Evolutionary conservation across 768 basidiomycete genomes (phyloP).

Genomic region (Lepiota subincarnata): DNA sequence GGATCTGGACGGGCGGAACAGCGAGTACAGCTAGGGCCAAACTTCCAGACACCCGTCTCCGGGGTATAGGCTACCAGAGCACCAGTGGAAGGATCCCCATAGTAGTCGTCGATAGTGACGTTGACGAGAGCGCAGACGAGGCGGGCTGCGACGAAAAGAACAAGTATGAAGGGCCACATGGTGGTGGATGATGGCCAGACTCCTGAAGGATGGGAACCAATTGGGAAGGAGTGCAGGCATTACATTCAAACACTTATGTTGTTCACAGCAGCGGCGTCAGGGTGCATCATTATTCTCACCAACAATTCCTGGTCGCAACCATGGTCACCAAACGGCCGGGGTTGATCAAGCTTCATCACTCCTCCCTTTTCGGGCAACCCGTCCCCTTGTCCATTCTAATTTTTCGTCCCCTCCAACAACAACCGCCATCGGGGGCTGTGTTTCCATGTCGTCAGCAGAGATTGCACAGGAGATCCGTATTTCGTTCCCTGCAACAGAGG

Average conservation of each 20-base stretch:
- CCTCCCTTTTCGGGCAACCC: constrained; percentile 4
- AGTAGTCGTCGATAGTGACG: constrained; percentile 2
- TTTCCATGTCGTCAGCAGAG: constrained; percentile 61
- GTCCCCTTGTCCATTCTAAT: background rate
- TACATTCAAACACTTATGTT: no score
- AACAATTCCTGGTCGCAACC: constrained; percentile 8
- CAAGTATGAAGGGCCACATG: background rate
- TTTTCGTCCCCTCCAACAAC: constrained; percentile 7
- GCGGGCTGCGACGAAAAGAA: background rate
- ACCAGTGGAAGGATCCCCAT: background rate
- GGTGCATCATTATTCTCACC: constrained; percentile 9
- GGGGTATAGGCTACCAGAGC: background rate
- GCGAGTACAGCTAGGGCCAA: background rate
- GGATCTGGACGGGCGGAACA: background rate
- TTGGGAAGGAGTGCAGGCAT: background rate
- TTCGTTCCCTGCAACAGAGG: constrained; percentile 72
- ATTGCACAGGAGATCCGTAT: constrained; percentile 76
- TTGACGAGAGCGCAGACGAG: background rate
- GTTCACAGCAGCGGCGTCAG: background rate
- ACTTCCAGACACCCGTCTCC: background rate
- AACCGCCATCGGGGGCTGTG: constrained; percentile 3
- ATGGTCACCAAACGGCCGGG: constrained; percentile 2
- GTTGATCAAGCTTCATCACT: constrained; percentile 1
- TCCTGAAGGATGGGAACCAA: background rate
- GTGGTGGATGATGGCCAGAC: background rate